Base-by-base conservation (phyloP, 2,329 filamentous ascomycete species). In the Penicillium sp. region DNA sequence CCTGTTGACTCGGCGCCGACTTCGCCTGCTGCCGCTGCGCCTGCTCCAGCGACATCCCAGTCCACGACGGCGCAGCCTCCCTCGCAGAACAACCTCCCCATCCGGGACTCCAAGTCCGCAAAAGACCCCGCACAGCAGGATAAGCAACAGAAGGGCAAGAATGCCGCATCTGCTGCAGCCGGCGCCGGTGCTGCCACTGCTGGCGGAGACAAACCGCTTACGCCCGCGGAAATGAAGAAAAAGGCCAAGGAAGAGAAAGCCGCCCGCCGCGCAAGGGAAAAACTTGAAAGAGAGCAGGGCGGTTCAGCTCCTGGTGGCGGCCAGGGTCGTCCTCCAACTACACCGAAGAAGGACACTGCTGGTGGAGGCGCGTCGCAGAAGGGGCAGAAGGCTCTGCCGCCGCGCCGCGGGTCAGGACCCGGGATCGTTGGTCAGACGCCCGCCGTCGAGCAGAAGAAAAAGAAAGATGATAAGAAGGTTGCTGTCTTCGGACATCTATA, bases 231-330 rank as follows among this genome's bases (percentile, higher is more conserved):
- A 70, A 67, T 95, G 64, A 97, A 97, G 74, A 92, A 91, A 63
- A 84, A 83, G 67, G 86, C 87, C 54, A 92, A 95, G 69, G 91
- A 89, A 28, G 92, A 96, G 68, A 97, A 96, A 75, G 87, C 88
- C 45, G 90, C 90, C 41, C 80, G 89, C 53, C 81, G 92, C 74
- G 89, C 87, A 42, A 84, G 84, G 64, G 82, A 79, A 62, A 89
- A 86, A 66, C 75, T 76, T 27, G 75, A 78, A 27, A 61, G 66
- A 3, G 79, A 80, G 54, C 66, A 66, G 27, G 71, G 75, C 47
- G 56, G 72, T 63, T 54, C 69, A 48, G 66, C 69, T 54, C 44
- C 57, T 41, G 66, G 72, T 58, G 61, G 66, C 50, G 64, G 71
- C 10, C 58, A 60, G 42, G 44, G 53, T 51, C 57, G 60, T 42